Base-by-base conservation (phyloP, 768 basidiomycete genomes). In the Amanita subjunquillea region DNA sequence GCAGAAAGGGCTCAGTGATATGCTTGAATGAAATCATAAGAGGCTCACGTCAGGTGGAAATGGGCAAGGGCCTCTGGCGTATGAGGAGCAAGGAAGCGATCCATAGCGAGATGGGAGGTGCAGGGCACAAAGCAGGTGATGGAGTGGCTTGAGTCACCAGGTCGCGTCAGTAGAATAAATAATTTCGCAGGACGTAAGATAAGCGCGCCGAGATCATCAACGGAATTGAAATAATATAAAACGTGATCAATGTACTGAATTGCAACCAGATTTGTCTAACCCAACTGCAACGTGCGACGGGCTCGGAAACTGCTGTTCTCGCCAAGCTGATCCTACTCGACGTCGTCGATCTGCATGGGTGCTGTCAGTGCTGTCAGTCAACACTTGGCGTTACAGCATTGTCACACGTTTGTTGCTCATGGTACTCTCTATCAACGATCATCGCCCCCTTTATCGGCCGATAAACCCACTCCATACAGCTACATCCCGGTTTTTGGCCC, bases 21-120 rank as follows among this genome's bases (percentile, higher is more conserved):
- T 17, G 10, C 46, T 56, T 20, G 38, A 47, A 50, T 34, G n/a
- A 43, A 46, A 42, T 12, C 29, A 15, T 53, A 42, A 13, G 43
- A 29, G 23, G 72, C 78, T 48, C 67, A 87, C 88, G 75, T 82
- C 46, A 88, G 67, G 56, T 80, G 80, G 56, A 63, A 72, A 67
- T 89, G 78, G 22, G 88, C 87, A 52, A 75, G 62, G 46, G 87
- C 86, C 67, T 91, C 87, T 54, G 80, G 82, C 20, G 84, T 79
- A 54, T 85, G 73, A 22, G 87, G 85, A 6, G 83, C 79, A 49
- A 87, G 75, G 66, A 86, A 83, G 60, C 79, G 79, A 58, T 86
- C 83, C 79, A 89, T 85, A 56, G 56, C 61, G 30, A 10, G 38
- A 42, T 54, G 48, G 17, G 17, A 17, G 17, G 17, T 59, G 52